These are phyloP conservation scores for Trichosporon faecale DNA, from an alignment of 1,284 basidiomycete genomes.

Conservation along the genomic window DNA sequence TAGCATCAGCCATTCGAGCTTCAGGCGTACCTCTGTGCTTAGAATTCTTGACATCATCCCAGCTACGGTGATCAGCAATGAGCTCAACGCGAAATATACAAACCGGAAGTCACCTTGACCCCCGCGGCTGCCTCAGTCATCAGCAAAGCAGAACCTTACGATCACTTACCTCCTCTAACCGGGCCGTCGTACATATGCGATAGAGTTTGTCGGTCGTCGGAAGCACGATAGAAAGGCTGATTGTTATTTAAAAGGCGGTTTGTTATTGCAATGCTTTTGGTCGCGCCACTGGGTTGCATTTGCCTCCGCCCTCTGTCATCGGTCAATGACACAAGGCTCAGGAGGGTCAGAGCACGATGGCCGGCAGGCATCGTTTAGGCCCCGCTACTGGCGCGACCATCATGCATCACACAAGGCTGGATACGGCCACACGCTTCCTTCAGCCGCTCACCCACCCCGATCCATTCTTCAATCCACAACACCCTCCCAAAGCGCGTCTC, in stretches of 20 bases:
- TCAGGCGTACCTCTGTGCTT: conserved; percentile 72
- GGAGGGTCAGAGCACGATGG: background rate
- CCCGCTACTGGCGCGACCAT: background rate
- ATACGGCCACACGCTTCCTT: background rate
- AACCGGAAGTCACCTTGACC: conserved; percentile 74
- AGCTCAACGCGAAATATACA: background rate
- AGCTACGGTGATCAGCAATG: conserved; percentile 56
- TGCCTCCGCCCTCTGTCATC: background rate
- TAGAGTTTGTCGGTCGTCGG: background rate
- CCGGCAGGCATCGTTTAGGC: conserved; percentile 6
- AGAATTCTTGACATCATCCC: conserved; percentile 82
- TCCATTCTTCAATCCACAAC: background rate
- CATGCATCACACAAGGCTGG: background rate
- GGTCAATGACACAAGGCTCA: background rate
- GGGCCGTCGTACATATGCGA: conserved; percentile 48
- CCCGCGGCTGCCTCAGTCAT: conserved; percentile 65
- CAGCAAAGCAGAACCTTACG: background rate
- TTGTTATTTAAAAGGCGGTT: no score
- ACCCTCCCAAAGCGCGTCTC: background rate
- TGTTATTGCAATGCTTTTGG: background rate
- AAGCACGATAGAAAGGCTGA: no score
- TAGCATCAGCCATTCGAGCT: background rate
- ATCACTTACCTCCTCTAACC: conserved; percentile 40
- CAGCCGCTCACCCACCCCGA: background rate
- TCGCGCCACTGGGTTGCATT: background rate